Conservation (phyloP, 2,329 filamentous ascomycete species). For the Tolypocladium tundrense region DNA sequence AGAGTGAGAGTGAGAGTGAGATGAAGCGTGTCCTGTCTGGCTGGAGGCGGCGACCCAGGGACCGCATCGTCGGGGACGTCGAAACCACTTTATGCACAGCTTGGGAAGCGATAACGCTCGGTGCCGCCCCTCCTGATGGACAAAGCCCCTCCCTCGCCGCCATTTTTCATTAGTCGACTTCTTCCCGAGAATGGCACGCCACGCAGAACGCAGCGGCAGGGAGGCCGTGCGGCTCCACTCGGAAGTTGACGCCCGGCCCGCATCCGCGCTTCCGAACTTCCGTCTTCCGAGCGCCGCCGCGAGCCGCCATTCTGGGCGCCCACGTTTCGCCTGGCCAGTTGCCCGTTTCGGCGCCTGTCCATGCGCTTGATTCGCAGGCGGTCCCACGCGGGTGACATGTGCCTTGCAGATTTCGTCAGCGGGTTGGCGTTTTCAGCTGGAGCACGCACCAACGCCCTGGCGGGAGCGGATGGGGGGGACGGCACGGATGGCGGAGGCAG, state of each 20-base stretch:
- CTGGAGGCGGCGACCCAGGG: background rate
- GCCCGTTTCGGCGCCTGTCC: conserved; percentile 1
- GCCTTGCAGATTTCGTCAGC: background rate
- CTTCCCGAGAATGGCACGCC: too few relatives aligned
- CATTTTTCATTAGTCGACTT: background rate
- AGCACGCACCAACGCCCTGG: background rate
- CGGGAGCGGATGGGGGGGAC: background rate
- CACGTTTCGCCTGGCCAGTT: background rate
- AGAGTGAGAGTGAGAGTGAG: background rate
- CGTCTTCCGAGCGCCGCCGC: conserved; percentile 10
- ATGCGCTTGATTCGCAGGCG: background rate
- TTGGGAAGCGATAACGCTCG: background rate
- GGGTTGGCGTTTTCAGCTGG: background rate
- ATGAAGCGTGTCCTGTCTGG: background rate
- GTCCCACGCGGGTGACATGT: background rate
- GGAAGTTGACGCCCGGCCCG: background rate
- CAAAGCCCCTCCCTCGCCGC: background rate
- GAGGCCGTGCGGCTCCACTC: background rate
- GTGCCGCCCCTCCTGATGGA: background rate
- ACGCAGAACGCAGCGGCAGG: background rate
- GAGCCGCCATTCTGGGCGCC: background rate
- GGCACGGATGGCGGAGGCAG: background rate
- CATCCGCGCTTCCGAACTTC: conserved; percentile 17
- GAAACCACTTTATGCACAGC: background rate
- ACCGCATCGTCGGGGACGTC: background rate